These are phyloP conservation scores for Furcasterigmium sp. DNA, from an alignment of 2,329 filamentous ascomycete species.

Conservation along the genomic window DNA sequence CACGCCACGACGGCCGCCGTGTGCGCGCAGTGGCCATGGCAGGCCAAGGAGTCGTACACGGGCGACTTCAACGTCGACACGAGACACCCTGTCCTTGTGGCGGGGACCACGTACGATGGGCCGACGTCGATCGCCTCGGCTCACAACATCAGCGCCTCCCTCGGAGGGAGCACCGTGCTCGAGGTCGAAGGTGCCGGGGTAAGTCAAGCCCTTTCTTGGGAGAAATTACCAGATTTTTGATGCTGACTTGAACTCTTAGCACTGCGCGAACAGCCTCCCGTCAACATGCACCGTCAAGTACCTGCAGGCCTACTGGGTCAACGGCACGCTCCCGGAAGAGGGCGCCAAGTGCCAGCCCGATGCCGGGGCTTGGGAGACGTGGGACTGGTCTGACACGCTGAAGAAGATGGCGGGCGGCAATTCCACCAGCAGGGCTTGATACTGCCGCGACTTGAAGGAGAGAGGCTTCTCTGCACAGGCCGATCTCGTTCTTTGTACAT, in stretches of 20 bases:
- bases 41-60: constrained; percentile 27
- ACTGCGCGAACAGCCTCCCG: background rate
- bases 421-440: no score
- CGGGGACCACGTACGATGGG: constrained; percentile 31
- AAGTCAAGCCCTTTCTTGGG: no score
- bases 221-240: no score
- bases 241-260: background rate
- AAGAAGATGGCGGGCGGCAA: no score
- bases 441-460: no score
- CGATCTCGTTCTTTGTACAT: no score
- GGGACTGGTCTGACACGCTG: no score
- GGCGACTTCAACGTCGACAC: constrained; percentile 25
- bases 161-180: constrained; percentile 23
- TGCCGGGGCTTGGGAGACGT: no score
- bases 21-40: constrained; percentile 32
- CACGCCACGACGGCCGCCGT: constrained; percentile 10
- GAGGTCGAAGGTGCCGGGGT: background rate
- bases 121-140: constrained; percentile 31
- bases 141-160: constrained; percentile 25
- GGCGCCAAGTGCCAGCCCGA: no score
- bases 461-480: no score
- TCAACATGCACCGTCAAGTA: background rate
- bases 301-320: background rate
- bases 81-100: constrained; percentile 26
- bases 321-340: background rate